Evolutionary conservation across 2,329 filamentous ascomycete genomes (phyloP).

Genomic region (Claviceps sp.): DNA sequence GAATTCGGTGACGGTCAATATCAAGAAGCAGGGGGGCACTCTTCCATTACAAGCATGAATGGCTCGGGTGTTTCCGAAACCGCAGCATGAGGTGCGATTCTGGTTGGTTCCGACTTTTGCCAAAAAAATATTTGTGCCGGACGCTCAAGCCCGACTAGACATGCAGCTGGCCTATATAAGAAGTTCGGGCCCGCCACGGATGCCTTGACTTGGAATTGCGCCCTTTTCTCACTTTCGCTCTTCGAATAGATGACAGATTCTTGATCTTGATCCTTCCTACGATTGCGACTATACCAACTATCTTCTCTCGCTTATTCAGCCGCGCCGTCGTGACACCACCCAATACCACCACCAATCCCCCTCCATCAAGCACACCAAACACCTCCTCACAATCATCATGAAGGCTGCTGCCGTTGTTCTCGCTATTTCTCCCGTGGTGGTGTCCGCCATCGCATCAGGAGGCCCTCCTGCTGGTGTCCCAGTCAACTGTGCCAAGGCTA

Average conservation of each 20-base stretch:
- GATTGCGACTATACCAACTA: not conserved
- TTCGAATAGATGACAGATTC: not conserved
- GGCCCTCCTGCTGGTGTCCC: constrained; percentile 17
- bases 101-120: too few species aligned
- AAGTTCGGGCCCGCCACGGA: not conserved
- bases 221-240: not conserved
- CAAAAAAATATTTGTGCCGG: too few species aligned
- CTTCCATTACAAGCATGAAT: too few species aligned
- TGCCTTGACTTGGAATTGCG: not conserved
- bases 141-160: not conserved
- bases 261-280: not conserved
- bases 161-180: constrained; percentile 2
- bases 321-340: not conserved
- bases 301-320: not conserved
- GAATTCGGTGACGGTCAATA: too few species aligned
- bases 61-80: too few species aligned
- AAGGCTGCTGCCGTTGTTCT: constrained; percentile 19
- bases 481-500: constrained; percentile 26
- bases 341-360: not conserved
- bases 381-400: constrained; percentile 15
- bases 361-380: not conserved
- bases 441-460: constrained; percentile 26
- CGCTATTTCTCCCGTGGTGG: constrained; percentile 22
- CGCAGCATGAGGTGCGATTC: too few species aligned
- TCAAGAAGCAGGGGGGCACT: too few species aligned